Conservation (phyloP, 2,329 filamentous ascomycete genomes). For the Monosporascus sp. region DNA sequence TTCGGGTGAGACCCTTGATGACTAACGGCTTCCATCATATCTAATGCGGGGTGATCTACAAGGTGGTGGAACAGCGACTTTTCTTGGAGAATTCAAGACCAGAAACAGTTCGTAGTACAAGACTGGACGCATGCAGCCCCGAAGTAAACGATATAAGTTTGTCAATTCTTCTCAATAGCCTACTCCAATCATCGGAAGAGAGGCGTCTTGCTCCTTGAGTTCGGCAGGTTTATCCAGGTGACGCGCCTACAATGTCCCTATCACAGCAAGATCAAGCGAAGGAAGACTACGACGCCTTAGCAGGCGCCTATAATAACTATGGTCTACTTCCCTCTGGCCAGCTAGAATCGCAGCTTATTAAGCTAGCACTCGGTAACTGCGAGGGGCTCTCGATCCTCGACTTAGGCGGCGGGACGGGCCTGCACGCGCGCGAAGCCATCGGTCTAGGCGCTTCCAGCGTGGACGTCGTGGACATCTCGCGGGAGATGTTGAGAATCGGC, state of each 20-base stretch:
- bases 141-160: background rate
- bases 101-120: background rate
- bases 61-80: background rate
- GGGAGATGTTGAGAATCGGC: background rate
- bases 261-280: background rate
- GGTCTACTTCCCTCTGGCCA: too few species aligned
- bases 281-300: too few species aligned
- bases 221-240: background rate
- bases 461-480: conserved; percentile 3
- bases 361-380: background rate
- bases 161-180: background rate
- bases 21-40: background rate
- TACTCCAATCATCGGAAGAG: background rate
- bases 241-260: background rate
- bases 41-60: background rate
- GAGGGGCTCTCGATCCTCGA: background rate
- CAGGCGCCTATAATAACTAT: too few species aligned
- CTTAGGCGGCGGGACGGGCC: conserved; percentile 2
- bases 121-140: too few species aligned
- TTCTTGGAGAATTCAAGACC: background rate
- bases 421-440: conserved; percentile 1
- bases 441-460: conserved; percentile 1
- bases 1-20: background rate
- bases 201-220: too few species aligned
- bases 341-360: too few species aligned